Evolutionary conservation across 805 yeast species (phyloP), one percentile per base, ranked within the genome.

Genomic region (Starmerella bombicola): DNA sequence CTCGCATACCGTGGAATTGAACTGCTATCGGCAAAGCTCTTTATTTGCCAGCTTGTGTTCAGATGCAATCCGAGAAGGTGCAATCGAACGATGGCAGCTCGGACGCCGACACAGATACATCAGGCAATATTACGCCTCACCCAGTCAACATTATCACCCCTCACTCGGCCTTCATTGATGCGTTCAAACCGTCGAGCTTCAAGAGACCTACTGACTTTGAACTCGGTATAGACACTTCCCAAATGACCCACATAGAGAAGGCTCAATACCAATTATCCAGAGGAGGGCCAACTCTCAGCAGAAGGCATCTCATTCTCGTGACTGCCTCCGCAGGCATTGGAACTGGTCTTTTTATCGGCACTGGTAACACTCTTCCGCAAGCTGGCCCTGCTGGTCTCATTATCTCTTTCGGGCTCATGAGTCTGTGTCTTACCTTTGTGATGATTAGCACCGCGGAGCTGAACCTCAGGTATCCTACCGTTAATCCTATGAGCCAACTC

Each of bases 241-340:
- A 43, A 13, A 45, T 39, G 49, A 42, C 31, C 49, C 46, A 24
- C 35, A 43, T 29, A 41, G 69, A 47, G 62, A 61, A 23, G 56
- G 66, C 40, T 64, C 70, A 49, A 73, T 78, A 26, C 60, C 41
- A 41, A 30, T 26, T 45, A 29, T 70, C 72, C 19, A 62, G 62
- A 40, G 61, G 70, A 2, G 46, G 46, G 12, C 72, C 70, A 2
- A 57, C 67, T 7, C 40, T 48, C 3, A 30, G 28, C 24, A 39
- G 48, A 32, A 36, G 83, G 41, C 83, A 77, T 55, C 68, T 75
- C 48, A 67, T 75, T 36, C 74, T 77, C 80, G 73, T 77, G 55
- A 80, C 88, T 49, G 72, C 80, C 50, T 91, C 91, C 51, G 91
- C 91, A 50, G 81, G 86, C 7, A 61, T 81, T 38, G 91, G 91